A percentile compares a stretch with the other conserved stretches of the same genome.
Conservation (phyloP, 2,329 filamentous ascomycete species). For the Aspergillus nomiae region DNA sequence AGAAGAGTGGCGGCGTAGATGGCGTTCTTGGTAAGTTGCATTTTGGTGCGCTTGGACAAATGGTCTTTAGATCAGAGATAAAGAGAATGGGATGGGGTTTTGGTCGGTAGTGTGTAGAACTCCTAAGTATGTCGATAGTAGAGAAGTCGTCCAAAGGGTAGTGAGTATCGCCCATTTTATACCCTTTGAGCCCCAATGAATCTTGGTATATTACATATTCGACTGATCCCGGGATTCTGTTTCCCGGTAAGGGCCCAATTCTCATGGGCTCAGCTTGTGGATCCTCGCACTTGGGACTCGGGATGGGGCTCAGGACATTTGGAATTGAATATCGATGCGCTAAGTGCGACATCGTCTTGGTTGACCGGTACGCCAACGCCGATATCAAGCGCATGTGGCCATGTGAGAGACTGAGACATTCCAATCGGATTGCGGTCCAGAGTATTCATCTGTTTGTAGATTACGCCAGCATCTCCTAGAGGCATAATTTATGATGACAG, state of each 20-base stretch:
- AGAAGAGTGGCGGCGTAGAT: background rate
- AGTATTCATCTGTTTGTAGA: background rate
- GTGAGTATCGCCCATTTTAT: background rate
- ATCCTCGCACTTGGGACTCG: background rate
- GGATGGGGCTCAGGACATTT: no score
- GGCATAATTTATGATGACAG: no score
- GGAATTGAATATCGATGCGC: background rate
- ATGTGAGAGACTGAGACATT: background rate
- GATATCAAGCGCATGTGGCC: background rate
- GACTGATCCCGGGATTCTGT: background rate
- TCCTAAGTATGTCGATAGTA: background rate
- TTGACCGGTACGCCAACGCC: background rate
- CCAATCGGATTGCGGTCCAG: background rate
- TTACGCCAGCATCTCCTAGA: background rate
- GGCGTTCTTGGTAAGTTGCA: background rate
- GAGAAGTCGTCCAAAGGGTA: background rate
- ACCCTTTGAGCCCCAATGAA: background rate
- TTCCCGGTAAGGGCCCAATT: background rate
- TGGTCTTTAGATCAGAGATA: background rate
- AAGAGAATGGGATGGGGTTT: background rate
- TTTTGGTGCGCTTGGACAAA: background rate
- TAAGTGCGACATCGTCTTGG: background rate
- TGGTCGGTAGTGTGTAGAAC: background rate
- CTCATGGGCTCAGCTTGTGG: background rate
- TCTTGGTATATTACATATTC: background rate